These are phyloP conservation scores for Juncus effusus DNA, from an alignment of 176 grass and related monocot genomes.

Conservation along the genomic window DNA sequence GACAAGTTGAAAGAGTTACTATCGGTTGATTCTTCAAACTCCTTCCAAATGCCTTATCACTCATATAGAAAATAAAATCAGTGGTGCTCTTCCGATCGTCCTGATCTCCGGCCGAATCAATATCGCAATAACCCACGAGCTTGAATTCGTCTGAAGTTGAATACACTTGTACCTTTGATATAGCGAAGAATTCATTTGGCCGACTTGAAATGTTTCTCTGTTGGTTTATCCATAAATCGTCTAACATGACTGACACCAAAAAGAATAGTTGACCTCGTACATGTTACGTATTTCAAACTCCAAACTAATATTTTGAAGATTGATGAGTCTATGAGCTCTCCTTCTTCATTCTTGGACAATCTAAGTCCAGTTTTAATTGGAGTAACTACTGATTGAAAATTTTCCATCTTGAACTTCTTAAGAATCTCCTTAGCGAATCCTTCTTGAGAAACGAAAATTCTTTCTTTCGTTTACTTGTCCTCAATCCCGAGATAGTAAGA, in stretches of 20 bases:
- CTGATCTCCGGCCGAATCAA: background rate
- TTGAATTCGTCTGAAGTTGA: background rate
- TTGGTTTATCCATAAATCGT: background rate
- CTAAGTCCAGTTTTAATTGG: too few species aligned
- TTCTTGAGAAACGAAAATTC: constrained; percentile 5
- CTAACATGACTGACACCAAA: background rate
- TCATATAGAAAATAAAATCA: background rate
- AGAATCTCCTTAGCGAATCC: constrained; percentile 8
- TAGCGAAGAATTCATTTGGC: constrained; percentile 3
- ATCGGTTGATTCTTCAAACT: too few species aligned
- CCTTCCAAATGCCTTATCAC: background rate
- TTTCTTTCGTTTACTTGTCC: background rate
- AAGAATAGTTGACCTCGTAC: background rate
- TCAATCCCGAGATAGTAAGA: constrained; percentile 2
- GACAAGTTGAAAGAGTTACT: too few species aligned
- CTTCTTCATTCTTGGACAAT: background rate
- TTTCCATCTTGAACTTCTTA: constrained; percentile 13
- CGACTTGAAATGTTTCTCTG: background rate
- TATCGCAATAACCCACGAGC: background rate
- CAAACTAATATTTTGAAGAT: background rate
- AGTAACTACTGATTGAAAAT: background rate
- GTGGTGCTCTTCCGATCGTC: background rate
- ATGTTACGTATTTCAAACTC: background rate
- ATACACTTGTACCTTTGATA: background rate
- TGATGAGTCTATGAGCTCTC: background rate